These are phyloP conservation scores for Xerophyta viscosa DNA, from an alignment of 106 monocot species.

Conservation along the genomic window DNA sequence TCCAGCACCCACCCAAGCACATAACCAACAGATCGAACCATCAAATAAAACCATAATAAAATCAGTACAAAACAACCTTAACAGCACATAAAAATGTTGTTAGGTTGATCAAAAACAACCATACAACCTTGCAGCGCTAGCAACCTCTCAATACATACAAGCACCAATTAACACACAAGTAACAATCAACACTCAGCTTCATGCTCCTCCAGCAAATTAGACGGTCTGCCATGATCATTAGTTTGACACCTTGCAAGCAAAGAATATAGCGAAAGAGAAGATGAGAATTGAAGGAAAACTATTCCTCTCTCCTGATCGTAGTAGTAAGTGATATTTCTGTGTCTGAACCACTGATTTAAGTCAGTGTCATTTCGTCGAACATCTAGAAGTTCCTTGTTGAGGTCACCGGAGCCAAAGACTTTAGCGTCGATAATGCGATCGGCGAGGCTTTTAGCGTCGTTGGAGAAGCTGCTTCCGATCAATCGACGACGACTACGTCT, in stretches of 20 bases:
- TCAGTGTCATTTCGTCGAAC: too few relatives aligned
- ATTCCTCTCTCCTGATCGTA: constrained; percentile 58
- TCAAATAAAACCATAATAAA: too few relatives aligned
- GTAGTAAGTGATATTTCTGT: constrained; percentile 47
- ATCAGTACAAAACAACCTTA: too few relatives aligned
- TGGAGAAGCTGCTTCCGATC: constrained; percentile 31
- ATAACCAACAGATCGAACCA: too few relatives aligned
- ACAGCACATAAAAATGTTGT: too few relatives aligned
- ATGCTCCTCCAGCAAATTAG: constrained; percentile 18
- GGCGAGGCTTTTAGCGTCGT: constrained; percentile 41
- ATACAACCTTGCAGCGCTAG: too few relatives aligned
- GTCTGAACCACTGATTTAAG: constrained; percentile 21
- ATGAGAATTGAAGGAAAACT: constrained; percentile 51
- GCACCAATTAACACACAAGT: too few relatives aligned
- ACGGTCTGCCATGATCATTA: not conserved
- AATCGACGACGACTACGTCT: constrained; percentile 73
- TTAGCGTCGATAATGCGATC: constrained; percentile 68
- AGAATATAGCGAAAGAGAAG: constrained; percentile 3
- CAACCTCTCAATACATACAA: too few relatives aligned
- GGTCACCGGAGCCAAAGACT: constrained; percentile 49
- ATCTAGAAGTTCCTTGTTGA: constrained; percentile 22
- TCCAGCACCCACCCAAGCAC: too few relatives aligned
- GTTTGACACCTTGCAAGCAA: constrained; percentile 2
- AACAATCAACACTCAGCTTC: too few relatives aligned
- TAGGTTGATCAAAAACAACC: too few relatives aligned